Evolutionary conservation across 1,284 basidiomycete species (phyloP), one percentile per base, ranked within the genome.

Genomic region (Puccinia horiana): DNA sequence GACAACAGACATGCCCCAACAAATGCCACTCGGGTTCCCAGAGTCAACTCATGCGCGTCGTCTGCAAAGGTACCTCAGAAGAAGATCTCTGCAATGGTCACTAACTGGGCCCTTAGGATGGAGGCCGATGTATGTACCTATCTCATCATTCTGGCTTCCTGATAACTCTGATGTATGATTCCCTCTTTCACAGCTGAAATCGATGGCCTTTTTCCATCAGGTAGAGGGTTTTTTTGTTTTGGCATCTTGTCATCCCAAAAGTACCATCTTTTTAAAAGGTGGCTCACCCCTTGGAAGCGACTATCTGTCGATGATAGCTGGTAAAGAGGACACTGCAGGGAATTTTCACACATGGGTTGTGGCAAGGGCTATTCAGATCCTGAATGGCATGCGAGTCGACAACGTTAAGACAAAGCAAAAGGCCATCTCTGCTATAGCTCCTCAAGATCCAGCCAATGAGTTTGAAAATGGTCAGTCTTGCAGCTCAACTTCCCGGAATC

Each of bases 191-290:
- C 8, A 65, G 61, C n/a, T 65, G 20, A 40, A 65, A 40, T 65
- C 63, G 20, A 40, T 65, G 35, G 35, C 63, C 20, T 65, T 65
- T 16, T 40, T 65, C 37, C 37, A 65, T 65, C 63, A 65, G n/a
- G 63, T 65, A 5, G 20, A 65, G 40, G 63, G 63, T 0, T 65
- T 65, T n/a, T 65, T 42, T 65, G 63, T 65, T n/a, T n/a, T n/a
- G n/a, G n/a, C n/a, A n/a, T n/a, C n/a, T n/a, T n/a, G 6, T 3
- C 26, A 61, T 20, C 58, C 58, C 4, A 61, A 61, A 6, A 35
- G 58, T 61, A 35, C 14, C 1, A 61, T 61, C 4, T 61, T 35
- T 18, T 4, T 35, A 11, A 61, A 61, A 35, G 58, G 58, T 35
- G 58, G 29, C 4, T 61, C 58, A 14, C 29, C 58, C 11, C 32